A percentile compares a stretch with the other conserved stretches of the same genome.
Conservation (phyloP, 805 yeast genomes). For the Ogataea kodamae region DNA sequence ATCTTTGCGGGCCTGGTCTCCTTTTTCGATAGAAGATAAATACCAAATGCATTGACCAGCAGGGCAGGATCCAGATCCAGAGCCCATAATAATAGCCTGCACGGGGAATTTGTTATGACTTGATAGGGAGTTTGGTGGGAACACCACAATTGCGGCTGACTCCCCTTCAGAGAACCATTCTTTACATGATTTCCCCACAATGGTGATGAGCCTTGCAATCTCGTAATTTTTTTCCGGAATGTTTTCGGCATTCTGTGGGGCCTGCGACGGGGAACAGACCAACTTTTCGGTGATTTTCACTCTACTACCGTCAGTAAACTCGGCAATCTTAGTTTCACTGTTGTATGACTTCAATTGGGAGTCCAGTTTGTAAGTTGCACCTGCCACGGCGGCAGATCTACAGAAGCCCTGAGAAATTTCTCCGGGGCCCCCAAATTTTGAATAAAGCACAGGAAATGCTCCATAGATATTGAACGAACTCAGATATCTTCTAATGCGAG, state of each 20-base stretch:
- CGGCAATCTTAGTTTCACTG: slow-evolving; percentile 61
- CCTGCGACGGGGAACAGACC: slow-evolving; percentile 70
- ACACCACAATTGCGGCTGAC: slow-evolving; percentile 81
- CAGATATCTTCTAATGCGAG: slow-evolving; percentile 79
- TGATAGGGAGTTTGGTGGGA: slow-evolving; percentile 80
- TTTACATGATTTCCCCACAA: slow-evolving; percentile 80
- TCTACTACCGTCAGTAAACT: slow-evolving; percentile 68
- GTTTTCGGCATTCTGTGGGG: slow-evolving; percentile 40
- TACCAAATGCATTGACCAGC: slow-evolving; percentile 89
- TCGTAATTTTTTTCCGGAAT: slow-evolving; percentile 47
- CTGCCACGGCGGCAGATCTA: slow-evolving; percentile 97
- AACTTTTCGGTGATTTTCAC: slow-evolving; percentile 77
- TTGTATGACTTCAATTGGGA: slow-evolving; percentile 65
- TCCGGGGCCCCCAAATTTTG: slow-evolving; percentile 95
- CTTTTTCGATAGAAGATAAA: slow-evolving; percentile 70
- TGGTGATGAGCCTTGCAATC: slow-evolving; percentile 72
- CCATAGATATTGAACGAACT: slow-evolving; percentile 90
- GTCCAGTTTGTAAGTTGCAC: slow-evolving; percentile 85
- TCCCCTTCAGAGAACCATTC: slow-evolving; percentile 92
- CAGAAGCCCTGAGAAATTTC: slow-evolving; percentile 96
- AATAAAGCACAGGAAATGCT: slow-evolving; percentile 84
- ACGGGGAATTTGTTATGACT: slow-evolving; percentile 67
- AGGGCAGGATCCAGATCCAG: slow-evolving; percentile 85
- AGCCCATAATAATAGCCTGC: slow-evolving; percentile 83
- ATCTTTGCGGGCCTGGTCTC: slow-evolving; percentile 67